Evolutionary conservation across 306 rosid genomes (phyloP).

Genomic region (Gastrolobium villosum): DNA sequence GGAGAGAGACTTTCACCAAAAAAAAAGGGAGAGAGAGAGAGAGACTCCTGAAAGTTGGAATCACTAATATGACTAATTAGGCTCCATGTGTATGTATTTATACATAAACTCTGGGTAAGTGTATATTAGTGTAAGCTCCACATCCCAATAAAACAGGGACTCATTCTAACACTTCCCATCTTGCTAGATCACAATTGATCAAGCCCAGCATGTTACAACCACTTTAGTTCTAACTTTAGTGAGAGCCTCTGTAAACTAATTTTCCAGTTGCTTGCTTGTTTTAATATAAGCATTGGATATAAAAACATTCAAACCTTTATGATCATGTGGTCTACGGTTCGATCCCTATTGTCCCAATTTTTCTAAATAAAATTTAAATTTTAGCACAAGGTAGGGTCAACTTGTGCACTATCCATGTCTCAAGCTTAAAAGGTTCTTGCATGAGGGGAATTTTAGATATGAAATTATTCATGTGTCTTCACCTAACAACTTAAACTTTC

Average conservation of each 20-base stretch:
- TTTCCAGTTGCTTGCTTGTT: slow-evolving; percentile 17
- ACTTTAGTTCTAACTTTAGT: not conserved
- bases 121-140: not conserved
- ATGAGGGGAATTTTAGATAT: too few species aligned
- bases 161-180: slow-evolving; percentile 9
- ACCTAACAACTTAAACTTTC: too few species aligned
- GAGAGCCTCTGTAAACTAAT: not conserved
- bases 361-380: too few species aligned
- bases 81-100: not conserved
- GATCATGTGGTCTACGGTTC: too few species aligned
- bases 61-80: slow-evolving; percentile 27
- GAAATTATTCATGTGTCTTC: too few species aligned
- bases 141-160: not conserved
- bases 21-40: not conserved
- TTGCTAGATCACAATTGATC: slow-evolving; percentile 7
- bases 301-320: too few species aligned
- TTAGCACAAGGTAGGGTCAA: too few species aligned
- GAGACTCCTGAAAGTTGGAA: slow-evolving; percentile 21
- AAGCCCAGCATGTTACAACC: not conserved
- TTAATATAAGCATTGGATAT: too few species aligned
- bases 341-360: too few species aligned
- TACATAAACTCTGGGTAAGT: slow-evolving; percentile 1
- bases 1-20: too few species aligned
- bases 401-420: too few species aligned
- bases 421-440: too few species aligned